A percentile compares a stretch with the other conserved stretches of the same genome.
Evolutionary conservation across 208 protist species (phyloP).

Genomic region (Leishmania gerbilli): DNA sequence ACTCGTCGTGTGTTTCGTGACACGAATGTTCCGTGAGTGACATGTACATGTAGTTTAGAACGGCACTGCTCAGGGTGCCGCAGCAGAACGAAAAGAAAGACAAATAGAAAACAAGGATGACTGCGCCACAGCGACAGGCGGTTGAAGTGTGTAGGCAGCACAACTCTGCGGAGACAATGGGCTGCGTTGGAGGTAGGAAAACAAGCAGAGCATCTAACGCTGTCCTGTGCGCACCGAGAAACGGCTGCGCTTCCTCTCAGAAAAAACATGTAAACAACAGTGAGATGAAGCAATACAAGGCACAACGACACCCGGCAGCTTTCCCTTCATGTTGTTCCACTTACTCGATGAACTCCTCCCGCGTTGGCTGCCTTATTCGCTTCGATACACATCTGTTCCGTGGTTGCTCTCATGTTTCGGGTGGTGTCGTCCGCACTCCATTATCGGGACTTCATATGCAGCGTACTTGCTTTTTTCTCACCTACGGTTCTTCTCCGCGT

Average conservation of each 20-base stretch:
- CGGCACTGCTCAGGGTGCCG: neutral
- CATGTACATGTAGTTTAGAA: conserved; percentile 9
- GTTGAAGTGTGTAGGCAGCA: neutral
- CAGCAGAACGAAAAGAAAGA: neutral
- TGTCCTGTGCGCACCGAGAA: neutral
- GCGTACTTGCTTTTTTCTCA: neutral
- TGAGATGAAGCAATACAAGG: neutral
- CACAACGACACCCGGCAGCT: neutral
- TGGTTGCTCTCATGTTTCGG: neutral
- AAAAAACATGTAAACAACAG: neutral
- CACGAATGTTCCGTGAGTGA: neutral
- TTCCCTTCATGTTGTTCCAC: neutral
- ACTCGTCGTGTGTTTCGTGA: neutral
- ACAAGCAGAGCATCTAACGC: neutral
- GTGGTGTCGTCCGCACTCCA: neutral
- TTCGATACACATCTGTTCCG: neutral
- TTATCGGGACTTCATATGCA: neutral
- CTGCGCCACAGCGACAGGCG: no score
- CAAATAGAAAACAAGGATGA: neutral
- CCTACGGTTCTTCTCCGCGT: neutral
- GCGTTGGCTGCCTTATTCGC: neutral
- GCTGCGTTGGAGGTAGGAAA: neutral
- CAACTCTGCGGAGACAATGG: neutral
- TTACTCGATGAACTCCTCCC: neutral
- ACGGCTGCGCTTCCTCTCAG: no score